These are phyloP conservation scores for Metarhizium brunneum DNA, from an alignment of 2,329 filamentous ascomycete species.

Conservation along the genomic window DNA sequence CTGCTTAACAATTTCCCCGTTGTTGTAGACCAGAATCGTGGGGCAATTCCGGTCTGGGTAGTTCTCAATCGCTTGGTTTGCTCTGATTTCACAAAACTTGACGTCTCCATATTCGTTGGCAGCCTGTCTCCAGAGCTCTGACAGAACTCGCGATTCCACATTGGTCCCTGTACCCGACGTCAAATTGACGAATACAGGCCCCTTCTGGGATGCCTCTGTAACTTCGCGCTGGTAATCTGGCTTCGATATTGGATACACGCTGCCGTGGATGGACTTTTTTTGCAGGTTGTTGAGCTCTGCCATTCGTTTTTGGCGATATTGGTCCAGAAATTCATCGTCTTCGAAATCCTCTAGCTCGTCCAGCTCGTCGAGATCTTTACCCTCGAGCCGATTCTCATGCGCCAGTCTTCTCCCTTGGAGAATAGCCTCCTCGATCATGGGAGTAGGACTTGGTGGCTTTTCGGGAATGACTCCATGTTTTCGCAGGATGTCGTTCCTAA, in stretches of 20 bases:
- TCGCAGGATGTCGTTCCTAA: constrained; percentile 94
- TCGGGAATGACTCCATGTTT: constrained; percentile 97
- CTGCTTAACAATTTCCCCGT: constrained; percentile 87
- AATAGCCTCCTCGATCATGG: constrained; percentile 91
- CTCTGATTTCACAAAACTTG: constrained; percentile 95
- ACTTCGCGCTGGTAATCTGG: constrained; percentile 87
- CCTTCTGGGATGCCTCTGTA: constrained; percentile 74
- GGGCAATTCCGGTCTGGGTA: constrained; percentile 94
- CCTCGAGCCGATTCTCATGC: constrained; percentile 86
- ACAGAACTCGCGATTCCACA: constrained; percentile 72
- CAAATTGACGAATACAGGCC: constrained; percentile 66
- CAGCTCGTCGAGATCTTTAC: constrained; percentile 89
- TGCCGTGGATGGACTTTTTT: constrained; percentile 72
- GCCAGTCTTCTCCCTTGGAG: constrained; percentile 73
- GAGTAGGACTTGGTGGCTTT: constrained; percentile 89
- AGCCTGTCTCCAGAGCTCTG: constrained; percentile 77
- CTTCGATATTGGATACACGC: constrained; percentile 89
- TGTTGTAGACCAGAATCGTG: constrained; percentile 84
- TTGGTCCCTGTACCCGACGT: constrained; percentile 72
- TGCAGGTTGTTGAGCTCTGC: constrained; percentile 68
- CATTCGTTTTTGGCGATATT: constrained; percentile 81
- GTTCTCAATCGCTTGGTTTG: constrained; percentile 86
- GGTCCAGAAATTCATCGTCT: constrained; percentile 82
- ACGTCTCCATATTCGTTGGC: constrained; percentile 83
- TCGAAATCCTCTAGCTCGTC: constrained; percentile 92